Evolutionary conservation across 2,329 filamentous ascomycete genomes (phyloP), one percentile per base, ranked within the genome.

Genomic region (Phialophora verrucosa): DNA sequence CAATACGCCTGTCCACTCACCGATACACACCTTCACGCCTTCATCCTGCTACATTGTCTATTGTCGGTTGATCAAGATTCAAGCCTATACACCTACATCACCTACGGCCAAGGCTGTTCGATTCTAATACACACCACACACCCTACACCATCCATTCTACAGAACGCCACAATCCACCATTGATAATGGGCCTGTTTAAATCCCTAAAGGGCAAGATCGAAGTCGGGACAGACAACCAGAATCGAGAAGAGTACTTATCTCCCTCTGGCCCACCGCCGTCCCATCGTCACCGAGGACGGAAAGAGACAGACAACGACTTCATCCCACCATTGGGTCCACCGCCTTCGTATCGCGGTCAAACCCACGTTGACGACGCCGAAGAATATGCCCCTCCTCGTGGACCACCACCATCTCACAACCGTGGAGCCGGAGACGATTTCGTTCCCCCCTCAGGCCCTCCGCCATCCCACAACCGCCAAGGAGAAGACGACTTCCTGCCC

Each of bases 211-310:
- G 70, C 11, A 71, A 71, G 60, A 23, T 63, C 17, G 63, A 69
- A 42, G 67, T 69, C 23, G 70, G 70, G 3, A 64, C 62, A 11
- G 67, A 68, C 8, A 42, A 63, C 49, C 58, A n/a, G 17, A 17
- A n/a, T 11, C 32, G 42, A 32, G 63, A 63, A 11, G 47, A 66
- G 17, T 71, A 63, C 29, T 61, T 65, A 55, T 66, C 70, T 32
- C 70, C 71, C 35, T 47, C 65, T 3, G 68, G 66, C 14, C 73
- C 73, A 27, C 70, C 72, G 17, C 69, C 70, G n/a, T 71, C 73
- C 20, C 70, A 73, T 10, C 42, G 23, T 44, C 17, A 23, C 5
- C 38, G 31, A 17, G 42, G 17, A 44, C 17, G 1, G 29, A 29
- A 31, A 57, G 14, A 27, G 31, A 14, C 44, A 61, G 27, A 25